phyloP scores from a whole-genome alignment of 345 rosid species.

The Acer saccharum region DNA sequence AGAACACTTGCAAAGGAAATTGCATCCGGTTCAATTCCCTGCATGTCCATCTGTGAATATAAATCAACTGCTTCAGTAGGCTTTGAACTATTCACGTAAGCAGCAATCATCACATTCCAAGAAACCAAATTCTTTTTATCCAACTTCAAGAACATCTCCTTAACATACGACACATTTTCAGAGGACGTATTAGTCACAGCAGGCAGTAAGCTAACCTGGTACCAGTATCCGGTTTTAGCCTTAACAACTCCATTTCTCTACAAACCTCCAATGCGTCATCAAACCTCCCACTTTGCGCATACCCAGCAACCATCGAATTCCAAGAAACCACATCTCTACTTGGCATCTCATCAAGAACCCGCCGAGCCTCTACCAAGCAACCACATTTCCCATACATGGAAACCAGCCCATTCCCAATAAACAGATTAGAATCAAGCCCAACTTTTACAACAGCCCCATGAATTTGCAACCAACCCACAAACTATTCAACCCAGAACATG shows the following conservation, averaged over 20 bases:
- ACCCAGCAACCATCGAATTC: slow-evolving; percentile 72
- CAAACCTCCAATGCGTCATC: slow-evolving; percentile 68
- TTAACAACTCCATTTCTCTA: slow-evolving; percentile 53
- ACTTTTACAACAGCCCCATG: slow-evolving; percentile 53
- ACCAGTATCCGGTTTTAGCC: slow-evolving; percentile 55
- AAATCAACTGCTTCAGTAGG: slow-evolving; percentile 62
- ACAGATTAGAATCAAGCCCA: slow-evolving; percentile 56
- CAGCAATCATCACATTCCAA: slow-evolving; percentile 80
- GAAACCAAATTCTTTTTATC: slow-evolving; percentile 52
- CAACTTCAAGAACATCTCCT: slow-evolving; percentile 56
- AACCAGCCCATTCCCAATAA: slow-evolving; percentile 62
- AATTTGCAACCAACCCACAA: slow-evolving; percentile 56
- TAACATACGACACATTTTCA: too few species aligned
- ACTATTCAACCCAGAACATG: slow-evolving; percentile 59
- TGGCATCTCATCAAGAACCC: too few species aligned
- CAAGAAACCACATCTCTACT: slow-evolving; percentile 81
- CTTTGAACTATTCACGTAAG: slow-evolving; percentile 58
- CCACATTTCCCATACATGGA: slow-evolving; percentile 76
- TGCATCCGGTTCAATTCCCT: slow-evolving; percentile 62
- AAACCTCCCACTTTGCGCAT: slow-evolving; percentile 59
- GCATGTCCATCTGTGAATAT: slow-evolving; percentile 49
- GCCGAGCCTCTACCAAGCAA: slow-evolving; percentile 59
- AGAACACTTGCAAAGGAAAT: slow-evolving; percentile 62
- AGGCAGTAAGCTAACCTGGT: slow-evolving; percentile 72
- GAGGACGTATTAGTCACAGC: slow-evolving; percentile 65